Conservation (phyloP, 1,284 basidiomycete genomes). For the Rhodotorula sp. region DNA sequence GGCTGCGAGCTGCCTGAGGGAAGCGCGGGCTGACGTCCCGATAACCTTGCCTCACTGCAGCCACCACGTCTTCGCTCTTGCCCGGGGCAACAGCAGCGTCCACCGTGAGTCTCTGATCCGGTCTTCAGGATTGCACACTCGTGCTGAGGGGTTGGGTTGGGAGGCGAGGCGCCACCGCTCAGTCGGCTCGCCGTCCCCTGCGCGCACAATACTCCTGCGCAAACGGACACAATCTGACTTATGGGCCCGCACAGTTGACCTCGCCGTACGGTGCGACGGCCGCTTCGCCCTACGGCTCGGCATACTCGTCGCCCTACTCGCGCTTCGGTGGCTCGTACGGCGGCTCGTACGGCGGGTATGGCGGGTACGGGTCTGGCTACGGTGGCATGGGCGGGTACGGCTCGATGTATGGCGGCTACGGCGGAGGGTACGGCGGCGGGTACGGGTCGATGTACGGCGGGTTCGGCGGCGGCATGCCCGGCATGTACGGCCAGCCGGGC, state of each 20-base stretch:
- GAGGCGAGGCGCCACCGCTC: no score
- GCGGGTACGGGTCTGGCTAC: constrained; percentile 24
- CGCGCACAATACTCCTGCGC: no score
- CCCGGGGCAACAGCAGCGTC: neutral
- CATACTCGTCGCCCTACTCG: constrained; percentile 5
- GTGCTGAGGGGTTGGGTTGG: no score
- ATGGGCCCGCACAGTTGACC: neutral
- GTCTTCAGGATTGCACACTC: no score
- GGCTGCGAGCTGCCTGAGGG: neutral
- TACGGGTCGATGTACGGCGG: constrained; percentile 46
- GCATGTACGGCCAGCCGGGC: constrained; percentile 19
- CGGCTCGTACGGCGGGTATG: constrained; percentile 3
- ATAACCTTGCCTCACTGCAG: neutral
- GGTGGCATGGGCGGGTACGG: constrained; percentile 9
- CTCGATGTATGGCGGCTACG: constrained; percentile 14
- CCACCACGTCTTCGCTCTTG: neutral
- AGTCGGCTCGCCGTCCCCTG: no score
- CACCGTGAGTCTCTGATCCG: no score
- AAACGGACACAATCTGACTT: neutral
- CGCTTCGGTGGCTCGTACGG: constrained; percentile 4
- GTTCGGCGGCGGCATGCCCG: constrained; percentile 45
- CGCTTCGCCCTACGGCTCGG: constrained; percentile 1
- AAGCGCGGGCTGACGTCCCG: neutral
- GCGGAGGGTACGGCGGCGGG: constrained; percentile 27
- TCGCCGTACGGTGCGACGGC: constrained; percentile 15